Base-by-base conservation (phyloP, 352 stramenopile species). In the Phytophthora cryptogea region DNA sequence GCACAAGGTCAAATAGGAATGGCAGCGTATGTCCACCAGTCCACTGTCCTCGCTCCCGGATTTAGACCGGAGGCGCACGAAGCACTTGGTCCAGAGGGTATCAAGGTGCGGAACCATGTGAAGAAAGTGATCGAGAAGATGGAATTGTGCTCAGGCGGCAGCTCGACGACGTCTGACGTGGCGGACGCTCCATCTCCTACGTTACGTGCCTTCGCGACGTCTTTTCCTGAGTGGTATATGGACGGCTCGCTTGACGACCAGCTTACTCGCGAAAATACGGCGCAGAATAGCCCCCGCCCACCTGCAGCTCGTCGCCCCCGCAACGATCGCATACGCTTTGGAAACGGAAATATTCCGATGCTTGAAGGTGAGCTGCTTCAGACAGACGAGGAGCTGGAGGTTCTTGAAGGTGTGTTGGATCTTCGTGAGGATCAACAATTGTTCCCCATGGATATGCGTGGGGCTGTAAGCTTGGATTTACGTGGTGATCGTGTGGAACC, bases 11-110 rank as follows among this genome's bases (percentile, higher is more conserved):
- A 94, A 53, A 92, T 95, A 83, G 86, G 87, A 20, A 83, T 94
- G 56, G 82, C 80, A 11, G 87, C 85, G 5, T 92, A 94, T 45
- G 82, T 94, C 8, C 87, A 95, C 52, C 87, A 95, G 59, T 95
- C 87, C 28, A 95, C 87, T 6, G 87, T 95, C 10, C 57, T 95
- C 30, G 84, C 83, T 8, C 77, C 76, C 26, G 76, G 73, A 13
- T 95, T 95, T 62, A 79, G 87, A 36, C 87, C 87, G 5, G 72
- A 90, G 4, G 61, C 85, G n/a, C 63, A 88, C 11, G 80, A 90
- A 62, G 85, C 70, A 20, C 66, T 95, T 0, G 49, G 60, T 6
- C 35, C 63, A 7, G 66, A 76, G 8, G 85, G 83, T 17, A 86
- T 78, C 14, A 74, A 76, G 31, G 54, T 89, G 35, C 76, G 87